Base-by-base conservation (phyloP, 306 rosid genomes). In the Sindora glabra region DNA sequence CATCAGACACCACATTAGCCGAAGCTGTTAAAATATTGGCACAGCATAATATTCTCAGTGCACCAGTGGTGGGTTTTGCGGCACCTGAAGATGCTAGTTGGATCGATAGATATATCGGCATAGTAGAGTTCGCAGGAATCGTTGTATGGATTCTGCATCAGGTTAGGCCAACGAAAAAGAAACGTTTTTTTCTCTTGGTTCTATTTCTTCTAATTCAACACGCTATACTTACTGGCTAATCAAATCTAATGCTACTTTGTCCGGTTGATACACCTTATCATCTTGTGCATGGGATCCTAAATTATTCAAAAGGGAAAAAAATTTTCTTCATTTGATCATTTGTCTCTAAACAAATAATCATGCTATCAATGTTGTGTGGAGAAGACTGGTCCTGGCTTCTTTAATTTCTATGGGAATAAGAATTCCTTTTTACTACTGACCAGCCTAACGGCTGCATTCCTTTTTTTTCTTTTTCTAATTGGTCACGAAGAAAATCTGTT, bases 81-180 rank as follows among this genome's bases (percentile, higher is more conserved):
- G 99, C 99, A 0, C 75, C 94, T 62, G 94, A 77, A 25, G 94
- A 86, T 74, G 97, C 97, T 27, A 86, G 77, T 68, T 94, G 99
- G 99, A 89, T 94, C 14, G 99, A 94, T 49, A 89, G 99, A 89
- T 89, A 94, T 77, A 77, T 94, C 19, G 99, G 99, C 45, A 74
- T 94, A 2, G 81, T 94, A 10, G 99, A 94, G 74, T 94, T 94
- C 71, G 97, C 99, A 10, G 99, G 99, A 50, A 94, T 94, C 75
- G 99, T 56, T 59, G 95, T 94, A 6, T 94, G 99, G 99, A 84
- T 86, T 82, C 82, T 94, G 56, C 84, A 86, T 77, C 97, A 94
- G 99, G 99, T 92, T 64, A 8, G 71, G n/a, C n/a, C n/a, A n/a
- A n/a, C n/a, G n/a, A n/a, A n/a, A n/a, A n/a, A n/a, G n/a, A n/a